Base-by-base conservation (phyloP, 2,329 filamentous ascomycete genomes). In the Annulohypoxylon truncatum region DNA sequence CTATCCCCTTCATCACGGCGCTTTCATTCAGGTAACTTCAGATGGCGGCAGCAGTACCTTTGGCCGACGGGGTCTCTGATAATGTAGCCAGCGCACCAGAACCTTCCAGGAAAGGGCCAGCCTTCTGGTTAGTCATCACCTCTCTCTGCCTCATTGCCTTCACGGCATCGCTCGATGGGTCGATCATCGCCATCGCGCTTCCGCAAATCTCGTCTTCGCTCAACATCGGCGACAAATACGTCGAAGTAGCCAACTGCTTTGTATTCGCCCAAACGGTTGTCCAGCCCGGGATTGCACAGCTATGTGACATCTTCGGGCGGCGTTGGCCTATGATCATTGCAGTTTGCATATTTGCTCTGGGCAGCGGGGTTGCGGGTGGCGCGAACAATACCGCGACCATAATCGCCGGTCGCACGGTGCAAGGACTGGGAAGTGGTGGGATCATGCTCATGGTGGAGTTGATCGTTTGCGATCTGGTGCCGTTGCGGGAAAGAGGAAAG, bases 391-490 rank as follows among this genome's bases (percentile, higher is more conserved):
- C 74, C 0, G 67, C 67, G 0, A 78, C 81, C 61, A 71, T 87
- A 5, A 83, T 87, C 7, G 77, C 76, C 5, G 74, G 71, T 7
- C 64, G 70, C 0, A 47, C 10, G 0, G 61, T 86, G 1, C 83
- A 87, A 59, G 84, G 85, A 0, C 83, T 72, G 8, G 70, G 70
- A 0, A 38, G 18, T 12, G 66, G 64, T 2, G 68, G 70, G 2
- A 62, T 72, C 60, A 76, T 76, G 46, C 70, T 82, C 26, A 73
- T 85, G 0, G 73, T 79, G 2, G 80, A 85, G 18, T 76, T 84
- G 44, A 79, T 87, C n/a, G 74, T 84, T 8, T 81, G 77, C 38
- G 84, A 86, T 56, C 69, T 86, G 2, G 77, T 85, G 0, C 81
- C 83, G 0, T 71, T 85, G 7, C 72, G 78, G 3, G 74, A 83